Base-by-base conservation (phyloP, 176 grass and related monocot genomes). In the Carex scoparia region DNA sequence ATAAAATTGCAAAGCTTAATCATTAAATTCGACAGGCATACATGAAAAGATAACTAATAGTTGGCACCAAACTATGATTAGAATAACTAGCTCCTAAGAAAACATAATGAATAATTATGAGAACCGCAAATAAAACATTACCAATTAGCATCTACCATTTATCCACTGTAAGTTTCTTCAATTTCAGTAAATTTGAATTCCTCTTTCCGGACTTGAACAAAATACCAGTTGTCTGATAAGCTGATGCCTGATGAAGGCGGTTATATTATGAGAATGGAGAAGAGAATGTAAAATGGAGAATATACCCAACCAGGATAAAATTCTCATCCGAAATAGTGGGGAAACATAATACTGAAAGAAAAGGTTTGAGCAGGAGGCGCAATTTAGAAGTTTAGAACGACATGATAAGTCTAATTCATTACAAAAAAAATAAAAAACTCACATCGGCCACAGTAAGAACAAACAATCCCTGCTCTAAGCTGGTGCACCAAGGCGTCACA, bases 391-490 rank as follows among this genome's bases (percentile, higher is more conserved):
- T 30, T 33, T 56, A 33, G 64, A 68, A 68, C 64, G 19, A 63
- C 62, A 65, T 53, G 2, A 28, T 18, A 83, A 68, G 15, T 61
- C 31, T 63, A 65, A 55, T 31, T 32, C 54, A 80, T n/a, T 42
- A 83, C 3, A 4, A 0, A 40, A 40, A 0, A 31, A 53, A 55
- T 10, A 19, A 15, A 30, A 32, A 69, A 48, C 27, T 67, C 19
- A 15, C 61, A 83, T 31, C 57, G 15, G 38, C 10, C 54, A 67
- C 40, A 46, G 14, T 49, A 83, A 68, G 37, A 67, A 83, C 61
- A 69, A 55, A 83, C 23, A 55, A 55, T 83, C n/a, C n/a, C 37
- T 83, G 42, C 18, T 83, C 79, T 66, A 83, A 66, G 42, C 81
- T 83, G 63, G 63, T 68, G 9, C 63, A 54, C 79, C 59, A 64